These are phyloP conservation scores for Diaporthe amygdali DNA, from an alignment of 2,329 filamentous ascomycete genomes.

Conservation along the genomic window DNA sequence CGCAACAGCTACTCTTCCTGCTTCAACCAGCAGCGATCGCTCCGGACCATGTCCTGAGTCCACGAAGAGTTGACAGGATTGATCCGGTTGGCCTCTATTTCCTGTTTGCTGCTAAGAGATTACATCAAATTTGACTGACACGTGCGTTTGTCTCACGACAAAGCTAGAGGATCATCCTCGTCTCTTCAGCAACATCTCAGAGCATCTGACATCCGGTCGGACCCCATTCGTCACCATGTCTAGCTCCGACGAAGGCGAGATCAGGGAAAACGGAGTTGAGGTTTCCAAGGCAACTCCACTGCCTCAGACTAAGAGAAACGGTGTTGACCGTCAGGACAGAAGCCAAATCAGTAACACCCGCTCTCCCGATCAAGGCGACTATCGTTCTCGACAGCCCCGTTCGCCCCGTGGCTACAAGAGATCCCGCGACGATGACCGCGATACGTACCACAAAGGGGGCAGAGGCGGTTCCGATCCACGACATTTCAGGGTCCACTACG, in stretches of 20 bases:
- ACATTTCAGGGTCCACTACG: conserved; percentile 67
- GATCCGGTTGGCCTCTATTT: conserved; percentile 36
- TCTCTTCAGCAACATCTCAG: background rate
- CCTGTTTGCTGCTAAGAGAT: conserved; percentile 23
- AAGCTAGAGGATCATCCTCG: conserved; percentile 26
- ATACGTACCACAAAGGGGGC: conserved; percentile 45
- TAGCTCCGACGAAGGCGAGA: conserved; percentile 85
- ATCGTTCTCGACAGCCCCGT: conserved; percentile 52
- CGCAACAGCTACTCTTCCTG: background rate
- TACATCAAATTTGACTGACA: conserved; percentile 28
- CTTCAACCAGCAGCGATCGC: background rate
- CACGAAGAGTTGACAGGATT: conserved; percentile 33
- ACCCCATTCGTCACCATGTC: conserved; percentile 33
- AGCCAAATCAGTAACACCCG: conserved; percentile 64
- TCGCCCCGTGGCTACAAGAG: conserved; percentile 74
- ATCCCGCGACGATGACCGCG: conserved; percentile 67
- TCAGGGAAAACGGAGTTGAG: conserved; percentile 72
- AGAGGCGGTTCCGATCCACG: conserved; percentile 60
- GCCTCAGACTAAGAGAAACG: conserved; percentile 75
- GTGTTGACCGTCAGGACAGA: conserved; percentile 94
- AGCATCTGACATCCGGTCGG: background rate
- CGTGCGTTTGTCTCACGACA: conserved; percentile 5
- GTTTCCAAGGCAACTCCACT: conserved; percentile 86
- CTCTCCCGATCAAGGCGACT: conserved; percentile 59
- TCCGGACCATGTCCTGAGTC: conserved; percentile 30